Conservation (phyloP, 225 moss, liverwort and hornwort genomes). For the Straminergon stramineum region DNA sequence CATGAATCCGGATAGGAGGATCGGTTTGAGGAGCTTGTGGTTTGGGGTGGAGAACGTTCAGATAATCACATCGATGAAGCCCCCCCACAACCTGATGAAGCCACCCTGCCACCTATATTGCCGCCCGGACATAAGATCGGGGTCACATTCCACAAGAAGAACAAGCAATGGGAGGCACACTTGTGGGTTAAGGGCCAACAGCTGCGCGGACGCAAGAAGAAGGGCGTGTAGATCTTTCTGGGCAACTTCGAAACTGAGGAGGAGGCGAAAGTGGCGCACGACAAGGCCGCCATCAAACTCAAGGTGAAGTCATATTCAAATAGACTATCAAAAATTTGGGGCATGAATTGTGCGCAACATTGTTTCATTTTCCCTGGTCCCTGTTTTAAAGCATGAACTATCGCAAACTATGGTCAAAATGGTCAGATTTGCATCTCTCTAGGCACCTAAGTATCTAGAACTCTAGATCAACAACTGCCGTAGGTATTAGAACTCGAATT, state of each 20-base stretch:
- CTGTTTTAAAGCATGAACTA: neutral
- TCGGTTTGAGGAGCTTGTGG: neutral
- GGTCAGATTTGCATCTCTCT: neutral
- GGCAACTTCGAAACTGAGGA: neutral
- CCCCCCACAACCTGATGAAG: neutral
- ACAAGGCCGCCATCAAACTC: neutral
- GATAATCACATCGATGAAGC: neutral
- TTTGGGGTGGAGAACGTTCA: neutral
- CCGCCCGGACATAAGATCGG: neutral
- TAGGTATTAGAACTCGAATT: neutral
- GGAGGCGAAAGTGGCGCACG: neutral
- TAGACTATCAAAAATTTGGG: neutral
- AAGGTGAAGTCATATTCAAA: neutral
- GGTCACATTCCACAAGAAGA: neutral
- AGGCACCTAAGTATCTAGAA: neutral
- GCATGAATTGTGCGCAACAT: neutral
- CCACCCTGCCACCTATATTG: neutral
- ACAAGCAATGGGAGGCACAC: neutral
- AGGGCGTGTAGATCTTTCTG: neutral
- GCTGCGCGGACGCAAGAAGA: neutral
- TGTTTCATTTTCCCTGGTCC: neutral
- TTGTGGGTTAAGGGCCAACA: neutral
- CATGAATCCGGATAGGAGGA: neutral
- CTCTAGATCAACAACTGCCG: neutral
- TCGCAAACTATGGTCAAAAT: neutral